These are phyloP conservation scores for Lentinula detonsa DNA, from an alignment of 768 basidiomycete species.

Conservation along the genomic window DNA sequence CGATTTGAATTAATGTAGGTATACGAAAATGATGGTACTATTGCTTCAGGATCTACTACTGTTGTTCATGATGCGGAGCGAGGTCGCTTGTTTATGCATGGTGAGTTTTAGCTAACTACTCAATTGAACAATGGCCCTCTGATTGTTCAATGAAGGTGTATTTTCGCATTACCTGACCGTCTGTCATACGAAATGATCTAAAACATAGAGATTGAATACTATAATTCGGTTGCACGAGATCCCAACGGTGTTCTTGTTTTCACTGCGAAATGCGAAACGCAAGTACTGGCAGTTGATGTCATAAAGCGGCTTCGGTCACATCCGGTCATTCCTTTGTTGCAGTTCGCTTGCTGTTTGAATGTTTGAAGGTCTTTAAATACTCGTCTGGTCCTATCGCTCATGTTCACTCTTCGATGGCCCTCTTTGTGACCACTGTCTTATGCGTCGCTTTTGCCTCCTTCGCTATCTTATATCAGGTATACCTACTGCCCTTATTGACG, in stretches of 20 bases:
- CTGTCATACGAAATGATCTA: background rate
- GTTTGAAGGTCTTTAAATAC: background rate
- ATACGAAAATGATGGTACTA: conserved; percentile 60
- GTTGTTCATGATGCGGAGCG: conserved; percentile 50
- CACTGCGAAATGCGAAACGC: too few relatives aligned
- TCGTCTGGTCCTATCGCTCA: background rate
- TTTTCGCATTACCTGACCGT: background rate
- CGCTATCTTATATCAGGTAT: conserved; percentile 41
- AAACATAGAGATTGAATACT: background rate
- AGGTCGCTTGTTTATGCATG: conserved; percentile 49
- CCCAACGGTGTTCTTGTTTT: too few relatives aligned
- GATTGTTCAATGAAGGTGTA: background rate
- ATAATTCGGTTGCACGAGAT: too few relatives aligned
- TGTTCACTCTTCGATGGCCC: background rate
- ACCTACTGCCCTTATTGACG: conserved; percentile 37
- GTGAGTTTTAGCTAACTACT: conserved; percentile 22
- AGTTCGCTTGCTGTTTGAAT: background rate
- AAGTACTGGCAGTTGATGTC: background rate
- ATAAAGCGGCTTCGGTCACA: background rate
- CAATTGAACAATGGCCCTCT: background rate
- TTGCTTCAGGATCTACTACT: conserved; percentile 52
- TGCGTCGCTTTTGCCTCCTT: conserved; percentile 32
- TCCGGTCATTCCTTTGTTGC: background rate
- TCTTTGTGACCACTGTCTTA: conserved; percentile 20
- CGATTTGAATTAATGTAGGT: conserved; percentile 29